phyloP scores from a whole-genome alignment of 192 early-diverging fungal genomes.

The Geranomyces variabilis region DNA sequence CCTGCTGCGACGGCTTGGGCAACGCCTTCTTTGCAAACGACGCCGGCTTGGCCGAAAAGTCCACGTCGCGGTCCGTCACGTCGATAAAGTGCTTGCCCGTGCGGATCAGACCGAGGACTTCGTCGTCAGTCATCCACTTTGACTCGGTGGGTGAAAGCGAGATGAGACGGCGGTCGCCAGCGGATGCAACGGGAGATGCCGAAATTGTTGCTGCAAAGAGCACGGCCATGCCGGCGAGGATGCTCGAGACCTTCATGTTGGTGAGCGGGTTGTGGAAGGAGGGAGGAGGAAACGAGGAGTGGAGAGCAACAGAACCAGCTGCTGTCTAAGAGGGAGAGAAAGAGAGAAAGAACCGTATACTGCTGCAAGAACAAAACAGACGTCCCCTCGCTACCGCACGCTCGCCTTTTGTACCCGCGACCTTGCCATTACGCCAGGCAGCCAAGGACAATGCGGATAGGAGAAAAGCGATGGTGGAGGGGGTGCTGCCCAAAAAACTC shows the following conservation, averaged over 20 bases:
- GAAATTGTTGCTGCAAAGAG: background rate
- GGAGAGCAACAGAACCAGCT: too few species aligned
- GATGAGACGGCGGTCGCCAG: constrained; percentile 37
- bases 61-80: constrained; percentile 73
- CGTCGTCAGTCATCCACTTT: constrained; percentile 38
- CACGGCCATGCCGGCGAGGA: background rate
- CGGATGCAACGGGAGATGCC: background rate
- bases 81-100: constrained; percentile 80
- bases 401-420: too few species aligned
- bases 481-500: too few species aligned
- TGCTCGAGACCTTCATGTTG: too few species aligned
- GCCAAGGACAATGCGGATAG: too few species aligned
- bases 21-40: constrained; percentile 45
- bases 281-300: too few species aligned
- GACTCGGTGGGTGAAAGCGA: constrained; percentile 13
- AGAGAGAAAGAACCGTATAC: too few species aligned
- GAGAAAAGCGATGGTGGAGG: too few species aligned
- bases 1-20: constrained; percentile 50
- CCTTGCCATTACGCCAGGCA: too few species aligned
- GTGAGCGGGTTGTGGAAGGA: too few species aligned
- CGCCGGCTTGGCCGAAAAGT: constrained; percentile 12
- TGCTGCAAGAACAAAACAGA: background rate
- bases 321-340: too few species aligned
- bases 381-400: too few species aligned
- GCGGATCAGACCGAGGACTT: constrained; percentile 66